Percentiles rank a stretch among this genome's conserved stretches.
Evolutionary conservation across 148 eudicot species (phyloP).

Genomic region (Agrostemma githago): DNA sequence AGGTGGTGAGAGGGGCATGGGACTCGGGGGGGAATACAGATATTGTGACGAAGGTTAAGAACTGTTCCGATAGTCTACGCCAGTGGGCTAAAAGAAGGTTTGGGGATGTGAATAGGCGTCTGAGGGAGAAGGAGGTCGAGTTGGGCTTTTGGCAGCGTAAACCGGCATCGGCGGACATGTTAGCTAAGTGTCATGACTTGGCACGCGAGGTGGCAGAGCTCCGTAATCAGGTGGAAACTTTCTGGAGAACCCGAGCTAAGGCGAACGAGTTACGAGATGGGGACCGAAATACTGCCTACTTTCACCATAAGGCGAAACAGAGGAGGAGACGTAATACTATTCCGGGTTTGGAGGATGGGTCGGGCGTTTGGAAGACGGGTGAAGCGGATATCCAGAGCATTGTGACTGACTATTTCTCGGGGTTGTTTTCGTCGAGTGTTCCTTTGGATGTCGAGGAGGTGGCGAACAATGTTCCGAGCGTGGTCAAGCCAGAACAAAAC

Average conservation of each 20-base stretch:
- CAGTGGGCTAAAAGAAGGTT: background rate
- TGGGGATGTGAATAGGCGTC: background rate
- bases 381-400: background rate
- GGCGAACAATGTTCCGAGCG: background rate
- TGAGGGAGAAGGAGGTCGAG: background rate
- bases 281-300: background rate
- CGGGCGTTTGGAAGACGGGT: too few species aligned
- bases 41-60: background rate
- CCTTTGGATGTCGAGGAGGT: background rate
- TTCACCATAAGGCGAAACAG: background rate
- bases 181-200: background rate
- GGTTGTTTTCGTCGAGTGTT: background rate
- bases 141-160: background rate
- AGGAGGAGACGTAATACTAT: background rate
- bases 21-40: too few species aligned
- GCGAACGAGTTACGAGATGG: background rate
- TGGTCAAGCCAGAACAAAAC: background rate
- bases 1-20: background rate
- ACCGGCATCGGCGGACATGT: background rate
- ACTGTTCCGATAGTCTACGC: background rate
- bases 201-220: background rate
- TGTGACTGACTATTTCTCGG: background rate
- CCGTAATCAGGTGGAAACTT: background rate
- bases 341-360: background rate
- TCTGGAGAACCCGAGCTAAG: background rate